Percentiles rank a stretch among this genome's conserved stretches.
These are phyloP conservation scores for Cladophialophora immunda DNA, from an alignment of 2,329 filamentous ascomycete species.

Conservation along the genomic window DNA sequence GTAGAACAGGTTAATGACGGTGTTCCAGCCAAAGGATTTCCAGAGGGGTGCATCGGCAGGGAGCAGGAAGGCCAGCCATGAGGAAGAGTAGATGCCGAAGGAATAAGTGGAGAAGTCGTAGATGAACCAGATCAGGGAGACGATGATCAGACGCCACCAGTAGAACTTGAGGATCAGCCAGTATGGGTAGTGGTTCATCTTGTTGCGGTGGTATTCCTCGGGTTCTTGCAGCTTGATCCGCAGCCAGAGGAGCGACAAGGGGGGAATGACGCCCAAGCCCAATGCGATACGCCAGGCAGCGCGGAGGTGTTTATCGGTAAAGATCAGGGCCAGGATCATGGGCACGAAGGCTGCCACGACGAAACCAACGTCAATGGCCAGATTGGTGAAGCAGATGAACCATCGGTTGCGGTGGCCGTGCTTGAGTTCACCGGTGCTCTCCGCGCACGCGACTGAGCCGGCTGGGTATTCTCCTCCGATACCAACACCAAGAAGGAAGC, in stretches of 20 bases:
- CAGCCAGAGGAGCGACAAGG: constrained; percentile 73
- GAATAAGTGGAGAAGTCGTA: constrained; percentile 87
- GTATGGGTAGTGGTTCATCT: constrained; percentile 69
- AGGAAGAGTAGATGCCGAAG: constrained; percentile 84
- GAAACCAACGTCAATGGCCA: constrained; percentile 86
- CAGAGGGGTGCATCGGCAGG: constrained; percentile 70
- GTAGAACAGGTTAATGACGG: constrained; percentile 87
- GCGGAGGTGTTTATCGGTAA: constrained; percentile 69
- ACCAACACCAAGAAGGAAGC: constrained; percentile 83
- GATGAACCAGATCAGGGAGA: constrained; percentile 83
- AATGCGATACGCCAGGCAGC: constrained; percentile 84
- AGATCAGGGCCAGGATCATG: constrained; percentile 68
- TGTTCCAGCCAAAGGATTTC: constrained; percentile 86
- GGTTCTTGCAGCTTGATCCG: constrained; percentile 79
- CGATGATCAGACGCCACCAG: constrained; percentile 73
- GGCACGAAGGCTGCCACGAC: constrained; percentile 82
- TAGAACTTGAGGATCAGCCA: constrained; percentile 70
- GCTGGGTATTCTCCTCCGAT: constrained; percentile 69
- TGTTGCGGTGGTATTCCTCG: constrained; percentile 76
- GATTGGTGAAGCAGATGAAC: constrained; percentile 91
- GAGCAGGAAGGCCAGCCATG: constrained; percentile 67
- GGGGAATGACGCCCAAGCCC: constrained; percentile 81
- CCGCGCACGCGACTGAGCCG: constrained; percentile 83
- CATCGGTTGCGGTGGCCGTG: constrained; percentile 83
- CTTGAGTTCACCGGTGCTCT: constrained; percentile 84